Evolutionary conservation across 495 filamentous ascomycete species (phyloP).

Genomic region (Halenospora varia): DNA sequence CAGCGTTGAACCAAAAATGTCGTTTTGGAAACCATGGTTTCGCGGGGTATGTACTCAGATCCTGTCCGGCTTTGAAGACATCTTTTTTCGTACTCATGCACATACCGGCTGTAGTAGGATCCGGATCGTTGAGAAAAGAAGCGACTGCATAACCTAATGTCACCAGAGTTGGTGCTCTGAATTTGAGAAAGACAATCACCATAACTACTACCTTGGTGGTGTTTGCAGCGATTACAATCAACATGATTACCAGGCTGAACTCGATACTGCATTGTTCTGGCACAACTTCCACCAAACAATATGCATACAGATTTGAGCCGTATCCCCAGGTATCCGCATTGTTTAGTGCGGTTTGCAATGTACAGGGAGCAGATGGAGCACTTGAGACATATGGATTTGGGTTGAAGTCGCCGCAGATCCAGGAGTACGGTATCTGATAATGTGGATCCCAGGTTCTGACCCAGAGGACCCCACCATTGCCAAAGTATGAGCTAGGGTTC

Average conservation of each 20-base stretch:
- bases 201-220: conserved; percentile 37
- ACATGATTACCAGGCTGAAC: conserved; percentile 36
- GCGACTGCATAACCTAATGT: conserved; percentile 50
- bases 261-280: conserved; percentile 35
- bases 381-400: no score
- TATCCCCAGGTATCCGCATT: no score
- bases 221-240: conserved; percentile 36
- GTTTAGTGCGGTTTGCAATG: no score
- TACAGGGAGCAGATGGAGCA: no score
- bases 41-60: no score
- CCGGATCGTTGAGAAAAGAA: conserved; percentile 41
- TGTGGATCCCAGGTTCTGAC: no score
- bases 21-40: conserved; percentile 5
- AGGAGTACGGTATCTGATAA: no score
- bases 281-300: neutral
- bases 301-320: no score
- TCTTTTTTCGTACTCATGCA: conserved; percentile 21
- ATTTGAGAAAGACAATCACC: conserved; percentile 25
- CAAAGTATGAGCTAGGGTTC: no score
- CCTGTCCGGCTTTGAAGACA: no score
- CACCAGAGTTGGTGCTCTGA: conserved; percentile 29
- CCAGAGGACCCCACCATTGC: no score
- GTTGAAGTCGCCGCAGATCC: no score
- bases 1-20: conserved; percentile 15
- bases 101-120: conserved; percentile 32